phyloP scores from a whole-genome alignment of 805 yeast species.

The Candida maltosa region DNA sequence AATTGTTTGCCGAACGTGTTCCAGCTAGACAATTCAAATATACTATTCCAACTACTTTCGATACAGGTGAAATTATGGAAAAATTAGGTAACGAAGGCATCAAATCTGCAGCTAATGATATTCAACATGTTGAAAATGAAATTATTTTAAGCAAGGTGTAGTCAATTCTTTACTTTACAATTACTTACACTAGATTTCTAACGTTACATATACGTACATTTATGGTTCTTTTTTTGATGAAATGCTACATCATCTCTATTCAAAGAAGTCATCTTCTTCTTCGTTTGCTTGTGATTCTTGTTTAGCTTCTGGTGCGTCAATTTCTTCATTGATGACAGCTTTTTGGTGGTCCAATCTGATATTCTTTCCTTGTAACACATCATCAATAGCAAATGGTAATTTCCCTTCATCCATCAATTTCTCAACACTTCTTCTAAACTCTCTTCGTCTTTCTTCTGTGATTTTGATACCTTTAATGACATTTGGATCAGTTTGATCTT shows the following conservation, averaged over 20 bases:
- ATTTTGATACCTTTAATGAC: constrained; percentile 39
- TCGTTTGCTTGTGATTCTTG: constrained; percentile 14
- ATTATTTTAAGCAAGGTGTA: no score
- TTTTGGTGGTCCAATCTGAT: constrained; percentile 20
- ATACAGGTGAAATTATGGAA: constrained; percentile 33
- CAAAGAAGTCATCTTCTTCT: constrained; percentile 46
- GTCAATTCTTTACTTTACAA: no score
- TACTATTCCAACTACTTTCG: constrained; percentile 39
- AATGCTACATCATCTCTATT: constrained; percentile 10
- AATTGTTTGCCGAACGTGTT: constrained; percentile 40
- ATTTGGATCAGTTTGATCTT: constrained; percentile 22
- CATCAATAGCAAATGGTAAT: constrained; percentile 51
- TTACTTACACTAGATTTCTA: no score
- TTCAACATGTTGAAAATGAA: constrained; percentile 8
- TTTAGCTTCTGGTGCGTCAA: constrained; percentile 43
- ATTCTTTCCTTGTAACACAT: constrained; percentile 38
- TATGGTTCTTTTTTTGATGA: constrained; percentile 1
- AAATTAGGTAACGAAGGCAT: constrained; percentile 33
- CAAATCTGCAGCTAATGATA: constrained; percentile 21
- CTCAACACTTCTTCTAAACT: constrained; percentile 48
- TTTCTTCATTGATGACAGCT: constrained; percentile 22
- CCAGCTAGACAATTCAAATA: constrained; percentile 43
- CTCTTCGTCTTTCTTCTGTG: constrained; percentile 43
- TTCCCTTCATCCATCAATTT: constrained; percentile 49
- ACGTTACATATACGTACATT: no score